Base-by-base conservation (phyloP, 1,284 basidiomycete genomes). In the Thecaphora thlaspeos region DNA sequence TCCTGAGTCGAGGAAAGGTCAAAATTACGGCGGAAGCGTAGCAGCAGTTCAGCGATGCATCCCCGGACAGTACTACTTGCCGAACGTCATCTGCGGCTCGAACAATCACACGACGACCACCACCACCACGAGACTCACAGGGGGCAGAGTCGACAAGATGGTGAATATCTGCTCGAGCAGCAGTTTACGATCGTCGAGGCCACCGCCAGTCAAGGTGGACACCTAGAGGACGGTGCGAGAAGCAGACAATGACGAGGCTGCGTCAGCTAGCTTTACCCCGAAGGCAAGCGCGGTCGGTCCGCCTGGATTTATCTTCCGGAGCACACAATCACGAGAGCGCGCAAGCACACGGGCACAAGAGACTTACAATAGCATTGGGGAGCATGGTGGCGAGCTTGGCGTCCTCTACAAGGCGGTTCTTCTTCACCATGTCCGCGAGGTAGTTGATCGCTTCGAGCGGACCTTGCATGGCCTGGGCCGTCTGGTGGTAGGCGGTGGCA, bases 141-240 rank as follows among this genome's bases (percentile, higher is more conserved):
- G 22, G 2, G 70, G 70, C 41, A 72, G 42, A 43, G 46, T 55
- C 28, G 70, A 61, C 22, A 72, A 55, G 43, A 65, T 43, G 10
- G 51, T 59, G 41, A 72, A 48, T 23, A 62, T 52, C 41, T 70
- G 57, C 42, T 73, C 70, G 38, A 73, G 61, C n/a, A 67, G 55
- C 41, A 70, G 48, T 43, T 69, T 63, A 37, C 70, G 68, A 23
- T 72, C 70, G 34, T 72, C 65, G 19, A 71, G 38, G 17, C 63
- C 63, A 12, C 48, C 48, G 32, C 55, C 55, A 1, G 52, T 51
- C 22, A 62, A 43, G 24, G 40, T 52, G 2, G 49, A 48, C 19
- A 43, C 41, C 40, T 41, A 28, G 5, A 11, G 7, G 11, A 11
- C 5, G 26, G 26, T 28, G 26, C 26, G 26, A 28, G 26, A 11